Conservation (phyloP, 192 early-diverging fungal genomes). For the Coemansia asiatica region DNA sequence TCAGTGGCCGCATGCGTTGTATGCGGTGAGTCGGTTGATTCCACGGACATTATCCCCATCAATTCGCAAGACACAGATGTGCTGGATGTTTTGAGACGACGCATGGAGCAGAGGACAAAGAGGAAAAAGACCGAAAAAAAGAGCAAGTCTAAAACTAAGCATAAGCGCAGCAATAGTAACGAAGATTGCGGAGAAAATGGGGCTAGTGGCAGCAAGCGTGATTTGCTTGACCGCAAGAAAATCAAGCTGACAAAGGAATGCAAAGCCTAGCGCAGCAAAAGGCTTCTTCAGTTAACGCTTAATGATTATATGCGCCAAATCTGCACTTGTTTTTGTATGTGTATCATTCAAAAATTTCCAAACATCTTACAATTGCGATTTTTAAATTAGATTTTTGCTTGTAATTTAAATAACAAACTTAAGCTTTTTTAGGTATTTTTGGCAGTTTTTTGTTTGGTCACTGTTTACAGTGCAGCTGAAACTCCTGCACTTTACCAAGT, state of each 20-base stretch:
- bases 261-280: too few species aligned
- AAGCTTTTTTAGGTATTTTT: too few species aligned
- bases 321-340: neutral
- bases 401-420: neutral
- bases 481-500: neutral
- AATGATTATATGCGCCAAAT: too few species aligned
- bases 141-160: conserved; percentile 10
- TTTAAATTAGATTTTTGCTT: neutral
- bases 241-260: neutral
- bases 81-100: conserved; percentile 13
- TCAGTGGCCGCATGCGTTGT: conserved; percentile 12
- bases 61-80: conserved; percentile 25
- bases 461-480: neutral
- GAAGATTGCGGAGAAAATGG: neutral
- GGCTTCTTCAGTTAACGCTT: too few species aligned
- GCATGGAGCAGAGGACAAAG: conserved; percentile 18
- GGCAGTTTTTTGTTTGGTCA: neutral
- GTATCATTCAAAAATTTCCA: too few species aligned
- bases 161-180: conserved; percentile 1
- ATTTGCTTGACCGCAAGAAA: neutral
- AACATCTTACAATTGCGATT: neutral
- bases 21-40: conserved; percentile 20
- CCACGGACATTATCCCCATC: conserved; percentile 31
- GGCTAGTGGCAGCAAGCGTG: neutral
- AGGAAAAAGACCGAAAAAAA: conserved; percentile 12